A percentile compares a stretch with the other conserved stretches of the same genome.
phyloP scores from a whole-genome alignment of 345 rosid genomes.

The Euphorbia lathyris region DNA sequence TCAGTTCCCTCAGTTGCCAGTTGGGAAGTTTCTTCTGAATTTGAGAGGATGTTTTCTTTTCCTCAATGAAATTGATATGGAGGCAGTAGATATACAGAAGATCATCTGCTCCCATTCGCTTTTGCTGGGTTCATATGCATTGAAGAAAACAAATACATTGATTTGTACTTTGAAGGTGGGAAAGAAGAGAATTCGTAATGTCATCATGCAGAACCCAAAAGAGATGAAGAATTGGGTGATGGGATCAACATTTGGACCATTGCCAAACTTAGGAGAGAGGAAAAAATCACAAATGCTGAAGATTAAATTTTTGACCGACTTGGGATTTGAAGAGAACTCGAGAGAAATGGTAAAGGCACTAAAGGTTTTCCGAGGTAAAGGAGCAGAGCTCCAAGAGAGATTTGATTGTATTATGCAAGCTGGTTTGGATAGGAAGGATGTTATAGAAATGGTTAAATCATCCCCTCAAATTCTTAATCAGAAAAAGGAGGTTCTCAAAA shows the following conservation, averaged over 20 bases:
- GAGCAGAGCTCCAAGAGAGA: conserved; percentile 68
- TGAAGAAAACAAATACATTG: conserved; percentile 56
- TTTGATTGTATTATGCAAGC: conserved; percentile 62
- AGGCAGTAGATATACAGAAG: conserved; percentile 41
- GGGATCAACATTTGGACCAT: conserved; percentile 36
- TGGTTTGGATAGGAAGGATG: conserved; percentile 60
- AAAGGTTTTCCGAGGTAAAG: conserved; percentile 60
- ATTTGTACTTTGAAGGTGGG: conserved; percentile 51
- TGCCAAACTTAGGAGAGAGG: conserved; percentile 36
- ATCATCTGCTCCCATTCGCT: conserved; percentile 42
- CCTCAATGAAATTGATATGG: conserved; percentile 59
- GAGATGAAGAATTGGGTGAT: conserved; percentile 48
- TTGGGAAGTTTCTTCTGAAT: conserved; percentile 48
- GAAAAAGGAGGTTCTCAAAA: conserved; percentile 43
- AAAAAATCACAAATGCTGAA: conserved; percentile 38
- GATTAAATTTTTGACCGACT: conserved; percentile 49
- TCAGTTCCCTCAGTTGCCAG: conserved; percentile 50
- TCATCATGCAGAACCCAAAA: conserved; percentile 54
- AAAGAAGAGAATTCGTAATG: conserved; percentile 45
- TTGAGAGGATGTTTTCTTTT: conserved; percentile 45
- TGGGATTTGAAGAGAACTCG: conserved; percentile 52
- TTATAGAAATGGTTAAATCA: conserved; percentile 41
- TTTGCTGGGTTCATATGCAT: conserved; percentile 47
- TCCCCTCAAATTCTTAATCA: conserved; percentile 63
- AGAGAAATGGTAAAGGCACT: conserved; percentile 39